Evolutionary conservation across 2,329 filamentous ascomycete genomes (phyloP), one percentile per base, ranked within the genome.

Genomic region (Emericellopsis atlantica): DNA sequence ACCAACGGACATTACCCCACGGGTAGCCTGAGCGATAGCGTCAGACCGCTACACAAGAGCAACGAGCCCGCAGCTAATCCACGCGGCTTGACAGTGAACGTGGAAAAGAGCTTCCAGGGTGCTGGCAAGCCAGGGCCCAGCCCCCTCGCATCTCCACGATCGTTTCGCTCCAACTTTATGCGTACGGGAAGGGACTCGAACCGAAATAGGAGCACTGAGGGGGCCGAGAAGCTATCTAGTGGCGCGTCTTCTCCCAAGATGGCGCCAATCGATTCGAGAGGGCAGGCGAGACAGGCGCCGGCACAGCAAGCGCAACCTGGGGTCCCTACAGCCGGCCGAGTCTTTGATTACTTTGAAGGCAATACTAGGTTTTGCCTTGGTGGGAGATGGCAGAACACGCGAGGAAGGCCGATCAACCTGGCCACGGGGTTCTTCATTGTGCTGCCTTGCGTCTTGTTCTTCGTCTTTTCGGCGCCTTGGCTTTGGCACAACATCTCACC

Each of bases 341-440:
- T 95, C 51, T 84, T 90, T 60, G 78, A 96, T 57, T 95, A 95
- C 58, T 96, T 95, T 53, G 76, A 85, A 36, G 92, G 92, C 36
- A 98, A 96, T 55, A 95, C 87, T 0, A 69, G 88, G 21, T 98
- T 98, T 56, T 95, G 80, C 58, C 70, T 85, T 44, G 83, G 85
- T 29, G 92, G 92, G 7, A 76, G 92, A 44, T 70, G 92, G 45
- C 86, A 95, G 55, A 95, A 96, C 59, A 83, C 92, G 31, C 77
- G 79, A 50, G 84, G 93, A 50, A 76, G 81, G 47, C 92, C 92
- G 2, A 79, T 98, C 55, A 96, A 95, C 51, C 74, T 95, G 51
- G 81, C 80, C 11, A 98, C 92, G 2, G 88, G 82, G 2, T 60
- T 87, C 39, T 66, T 95, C 24, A 75, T 94, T n/a, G 59, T 92